Percentiles rank a stretch among this genome's conserved stretches.
Evolutionary conservation across 345 rosid genomes (phyloP).

Genomic region (Eucalyptus lansdowneana): DNA sequence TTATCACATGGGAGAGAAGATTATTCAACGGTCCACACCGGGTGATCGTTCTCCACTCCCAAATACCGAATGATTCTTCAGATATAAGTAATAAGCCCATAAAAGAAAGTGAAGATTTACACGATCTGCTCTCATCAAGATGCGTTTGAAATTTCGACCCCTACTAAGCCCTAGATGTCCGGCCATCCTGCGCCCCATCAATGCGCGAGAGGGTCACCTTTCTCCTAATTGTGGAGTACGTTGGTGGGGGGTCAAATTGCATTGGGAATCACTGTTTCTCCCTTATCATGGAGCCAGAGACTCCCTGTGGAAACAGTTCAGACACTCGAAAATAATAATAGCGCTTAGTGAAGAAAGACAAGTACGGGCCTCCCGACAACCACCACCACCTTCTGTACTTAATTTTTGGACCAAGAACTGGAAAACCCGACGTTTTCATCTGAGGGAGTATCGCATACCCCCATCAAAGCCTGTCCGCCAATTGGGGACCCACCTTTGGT

Average conservation of each 20-base stretch:
- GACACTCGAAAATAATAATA: not conserved
- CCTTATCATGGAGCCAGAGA: not conserved
- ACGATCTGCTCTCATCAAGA: not conserved
- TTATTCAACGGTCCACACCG: not conserved
- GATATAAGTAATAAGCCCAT: not conserved
- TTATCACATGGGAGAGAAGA: not conserved
- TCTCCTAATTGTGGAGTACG: not conserved
- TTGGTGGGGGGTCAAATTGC: not conserved
- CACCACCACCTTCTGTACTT: not conserved
- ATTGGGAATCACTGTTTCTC: not conserved
- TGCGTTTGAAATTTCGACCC: not conserved
- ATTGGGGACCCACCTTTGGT: not conserved
- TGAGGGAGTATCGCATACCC: not conserved
- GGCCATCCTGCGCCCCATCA: not conserved
- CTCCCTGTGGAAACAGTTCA: not conserved
- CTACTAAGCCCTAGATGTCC: not conserved
- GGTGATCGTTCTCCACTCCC: not conserved
- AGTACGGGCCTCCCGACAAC: not conserved
- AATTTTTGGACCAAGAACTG: not conserved
- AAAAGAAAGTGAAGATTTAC: not conserved
- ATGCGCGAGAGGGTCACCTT: not conserved
- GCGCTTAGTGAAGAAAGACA: not conserved
- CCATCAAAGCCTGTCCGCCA: not conserved
- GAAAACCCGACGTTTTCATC: not conserved
- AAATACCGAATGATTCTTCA: not conserved